These are phyloP conservation scores for Chlorella vulgaris DNA, from an alignment of 139 green algal genomes.

Conservation along the genomic window DNA sequence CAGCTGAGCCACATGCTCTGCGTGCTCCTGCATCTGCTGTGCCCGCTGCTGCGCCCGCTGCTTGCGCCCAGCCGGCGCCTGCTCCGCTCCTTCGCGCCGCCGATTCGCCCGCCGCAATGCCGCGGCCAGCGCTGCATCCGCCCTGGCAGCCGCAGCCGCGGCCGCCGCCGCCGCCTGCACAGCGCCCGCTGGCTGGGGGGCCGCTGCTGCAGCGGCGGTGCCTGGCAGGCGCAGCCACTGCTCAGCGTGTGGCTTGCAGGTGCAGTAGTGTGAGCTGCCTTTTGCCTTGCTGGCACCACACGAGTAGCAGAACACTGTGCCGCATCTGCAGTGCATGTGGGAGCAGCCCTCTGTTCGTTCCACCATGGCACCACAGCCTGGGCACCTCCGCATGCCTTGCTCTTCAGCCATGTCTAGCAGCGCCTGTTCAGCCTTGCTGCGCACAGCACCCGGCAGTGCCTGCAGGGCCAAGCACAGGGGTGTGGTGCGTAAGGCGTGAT, in stretches of 20 bases:
- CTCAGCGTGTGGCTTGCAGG: slow-evolving; percentile 3
- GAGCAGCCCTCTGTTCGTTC: slow-evolving; percentile 60
- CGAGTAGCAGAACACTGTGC: slow-evolving; percentile 52
- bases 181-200: neutral
- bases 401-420: slow-evolving; percentile 43
- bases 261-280: neutral
- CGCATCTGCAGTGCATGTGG: slow-evolving; percentile 58
- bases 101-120: neutral
- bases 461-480: neutral
- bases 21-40: slow-evolving; percentile 6
- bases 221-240: slow-evolving; percentile 16
- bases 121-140: neutral
- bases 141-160: neutral
- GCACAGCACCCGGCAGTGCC: slow-evolving; percentile 47
- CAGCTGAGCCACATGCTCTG: neutral
- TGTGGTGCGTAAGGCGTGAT: neutral
- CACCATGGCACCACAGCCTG: slow-evolving; percentile 47
- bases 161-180: neutral
- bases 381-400: slow-evolving; percentile 53
- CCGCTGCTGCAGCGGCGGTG: neutral
- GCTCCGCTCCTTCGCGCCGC: too few species aligned
- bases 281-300: slow-evolving; percentile 47
- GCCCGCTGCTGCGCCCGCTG: neutral
- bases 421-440: slow-evolving; percentile 50
- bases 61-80: too few species aligned